phyloP scores from a whole-genome alignment of 192 early-diverging fungal genomes.

The Paraglomus brasilianum region DNA sequence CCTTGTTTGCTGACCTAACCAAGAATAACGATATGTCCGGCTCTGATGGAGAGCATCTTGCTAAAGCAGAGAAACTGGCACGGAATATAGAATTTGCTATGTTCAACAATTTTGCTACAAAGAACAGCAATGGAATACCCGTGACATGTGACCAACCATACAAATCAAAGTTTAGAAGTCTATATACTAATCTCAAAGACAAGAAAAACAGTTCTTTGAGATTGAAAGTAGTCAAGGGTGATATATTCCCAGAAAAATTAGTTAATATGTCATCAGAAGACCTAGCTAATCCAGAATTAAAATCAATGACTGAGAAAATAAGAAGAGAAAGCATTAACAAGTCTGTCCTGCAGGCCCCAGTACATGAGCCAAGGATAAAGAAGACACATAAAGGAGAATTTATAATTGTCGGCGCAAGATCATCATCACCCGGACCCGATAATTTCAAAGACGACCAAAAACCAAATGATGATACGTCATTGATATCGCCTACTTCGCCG shows the following conservation, averaged over 20 bases:
- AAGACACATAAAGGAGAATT: conserved; percentile 64
- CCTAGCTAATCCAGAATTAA: conserved; percentile 80
- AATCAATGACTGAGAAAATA: conserved; percentile 54
- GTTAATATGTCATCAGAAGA: conserved; percentile 83
- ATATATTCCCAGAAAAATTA: conserved; percentile 61
- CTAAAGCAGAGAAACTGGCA: conserved; percentile 41
- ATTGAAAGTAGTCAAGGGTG: conserved; percentile 59
- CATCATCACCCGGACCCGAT: conserved; percentile 1
- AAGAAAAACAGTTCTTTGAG: conserved; percentile 76
- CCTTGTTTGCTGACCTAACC: conserved; percentile 7
- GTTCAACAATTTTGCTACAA: conserved; percentile 45
- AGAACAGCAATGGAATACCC: conserved; percentile 34
- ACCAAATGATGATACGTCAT: conserved; percentile 18
- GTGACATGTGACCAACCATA: conserved; percentile 58
- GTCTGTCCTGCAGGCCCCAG: conserved; percentile 52
- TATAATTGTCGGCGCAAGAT: conserved; percentile 40
- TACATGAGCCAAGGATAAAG: conserved; percentile 53
- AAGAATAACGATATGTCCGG: conserved; percentile 9
- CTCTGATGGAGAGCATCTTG: conserved; percentile 16
- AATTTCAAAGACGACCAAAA: background rate
- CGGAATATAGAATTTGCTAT: conserved; percentile 50
- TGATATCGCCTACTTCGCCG: background rate
- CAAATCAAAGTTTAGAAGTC: conserved; percentile 75
- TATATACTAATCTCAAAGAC: conserved; percentile 77
- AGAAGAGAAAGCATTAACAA: conserved; percentile 56